A percentile compares a stretch with the other conserved stretches of the same genome.
Evolutionary conservation across 257 asterid genomes (phyloP).

Genomic region (Coffea canephora): DNA sequence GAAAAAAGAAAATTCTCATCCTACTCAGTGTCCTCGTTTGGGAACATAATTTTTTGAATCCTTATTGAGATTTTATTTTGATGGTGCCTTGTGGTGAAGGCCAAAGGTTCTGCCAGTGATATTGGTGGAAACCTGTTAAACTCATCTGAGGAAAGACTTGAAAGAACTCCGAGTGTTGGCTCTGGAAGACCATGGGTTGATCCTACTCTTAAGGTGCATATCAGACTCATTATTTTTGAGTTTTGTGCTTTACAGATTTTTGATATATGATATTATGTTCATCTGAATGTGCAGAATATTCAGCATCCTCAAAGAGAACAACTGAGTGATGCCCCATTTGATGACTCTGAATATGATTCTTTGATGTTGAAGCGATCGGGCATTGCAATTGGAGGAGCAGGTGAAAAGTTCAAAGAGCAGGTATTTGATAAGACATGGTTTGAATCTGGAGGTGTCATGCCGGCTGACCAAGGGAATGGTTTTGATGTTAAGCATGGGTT

Average conservation of each 20-base stretch:
- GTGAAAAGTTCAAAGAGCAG: constrained; percentile 47
- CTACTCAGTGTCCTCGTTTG: not conserved
- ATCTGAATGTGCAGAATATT: constrained; percentile 43
- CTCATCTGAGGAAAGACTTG: constrained; percentile 47
- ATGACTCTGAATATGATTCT: constrained; percentile 54
- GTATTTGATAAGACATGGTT: constrained; percentile 59
- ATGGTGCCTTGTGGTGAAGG: constrained; percentile 43
- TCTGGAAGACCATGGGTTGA: constrained; percentile 62
- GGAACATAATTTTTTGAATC: not conserved
- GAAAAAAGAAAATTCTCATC: not conserved
- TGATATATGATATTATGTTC: constrained; percentile 3
- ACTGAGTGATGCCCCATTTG: constrained; percentile 41
- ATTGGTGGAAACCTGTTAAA: constrained; percentile 33
- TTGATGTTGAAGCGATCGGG: constrained; percentile 40
- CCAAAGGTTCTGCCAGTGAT: constrained; percentile 45
- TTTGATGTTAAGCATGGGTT: constrained; percentile 51
- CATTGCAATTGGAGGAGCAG: constrained; percentile 37
- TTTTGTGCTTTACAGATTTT: constrained; percentile 14
- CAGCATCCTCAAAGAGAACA: constrained; percentile 49
- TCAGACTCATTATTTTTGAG: constrained; percentile 1
- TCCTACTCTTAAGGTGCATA: constrained; percentile 50
- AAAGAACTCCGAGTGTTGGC: constrained; percentile 46
- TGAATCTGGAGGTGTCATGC: constrained; percentile 39
- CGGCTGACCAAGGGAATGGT: constrained; percentile 53
- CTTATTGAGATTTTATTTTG: constrained; percentile 1